A percentile compares a stretch with the other conserved stretches of the same genome.
Conservation (phyloP, 1,284 basidiomycete genomes). For the Apiotrichum brassicae region DNA sequence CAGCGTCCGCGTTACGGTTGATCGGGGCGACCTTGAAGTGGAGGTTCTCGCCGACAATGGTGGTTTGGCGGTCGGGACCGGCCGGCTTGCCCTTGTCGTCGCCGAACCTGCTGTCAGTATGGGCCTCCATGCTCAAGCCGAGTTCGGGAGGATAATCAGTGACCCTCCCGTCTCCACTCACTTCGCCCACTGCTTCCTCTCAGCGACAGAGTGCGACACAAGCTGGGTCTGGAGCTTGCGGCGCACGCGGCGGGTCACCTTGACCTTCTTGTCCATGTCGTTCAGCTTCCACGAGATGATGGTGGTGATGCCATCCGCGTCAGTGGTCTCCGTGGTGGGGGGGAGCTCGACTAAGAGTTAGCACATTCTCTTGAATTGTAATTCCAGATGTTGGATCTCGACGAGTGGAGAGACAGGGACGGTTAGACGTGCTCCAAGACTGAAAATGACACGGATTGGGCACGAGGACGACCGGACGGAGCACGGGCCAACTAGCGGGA, state of each 20-base stretch:
- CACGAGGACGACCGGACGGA: too few species aligned
- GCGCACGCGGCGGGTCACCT: slow-evolving; percentile 78
- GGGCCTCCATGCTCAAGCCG: neutral
- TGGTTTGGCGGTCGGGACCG: slow-evolving; percentile 90
- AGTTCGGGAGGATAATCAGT: too few species aligned
- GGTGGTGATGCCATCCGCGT: slow-evolving; percentile 83
- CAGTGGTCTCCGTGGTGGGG: slow-evolving; percentile 57
- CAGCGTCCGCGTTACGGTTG: slow-evolving; percentile 57
- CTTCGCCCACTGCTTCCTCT: slow-evolving; percentile 88
- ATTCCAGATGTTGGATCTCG: too few species aligned
- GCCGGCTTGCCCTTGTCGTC: slow-evolving; percentile 78
- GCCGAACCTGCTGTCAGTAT: slow-evolving; percentile 59
- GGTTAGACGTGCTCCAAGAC: too few species aligned
- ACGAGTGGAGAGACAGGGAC: too few species aligned
- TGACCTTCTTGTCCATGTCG: slow-evolving; percentile 91
- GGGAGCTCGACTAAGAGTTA: slow-evolving; percentile 28
- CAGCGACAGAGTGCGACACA: slow-evolving; percentile 88
- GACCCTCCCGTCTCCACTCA: slow-evolving; percentile 21
- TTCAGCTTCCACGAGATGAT: slow-evolving; percentile 78
- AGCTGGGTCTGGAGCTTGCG: slow-evolving; percentile 84
- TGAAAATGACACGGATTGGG: too few species aligned
- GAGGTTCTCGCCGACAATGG: slow-evolving; percentile 90
- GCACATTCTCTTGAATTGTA: too few species aligned
- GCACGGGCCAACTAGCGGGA: too few species aligned
- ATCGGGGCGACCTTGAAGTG: slow-evolving; percentile 76